Evolutionary conservation across 768 basidiomycete species (phyloP).

Genomic region (Suillus variegatus): DNA sequence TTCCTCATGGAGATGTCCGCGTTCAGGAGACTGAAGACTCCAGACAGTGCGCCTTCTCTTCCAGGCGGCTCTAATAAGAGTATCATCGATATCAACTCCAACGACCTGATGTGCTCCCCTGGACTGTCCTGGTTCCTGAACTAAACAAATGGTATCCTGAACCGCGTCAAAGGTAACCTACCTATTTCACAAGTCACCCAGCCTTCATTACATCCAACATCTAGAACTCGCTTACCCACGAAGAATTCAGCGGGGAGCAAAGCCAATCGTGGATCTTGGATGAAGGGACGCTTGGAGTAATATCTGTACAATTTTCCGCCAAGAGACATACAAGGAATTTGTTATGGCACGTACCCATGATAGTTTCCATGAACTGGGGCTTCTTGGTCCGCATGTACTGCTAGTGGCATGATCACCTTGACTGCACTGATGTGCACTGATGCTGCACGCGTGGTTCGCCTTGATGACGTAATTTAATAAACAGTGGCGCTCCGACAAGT

Average conservation of each 20-base stretch:
- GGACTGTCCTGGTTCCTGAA: conserved; percentile 52
- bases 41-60: conserved; percentile 66
- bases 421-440: neutral
- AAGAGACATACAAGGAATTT: neutral
- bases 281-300: conserved; percentile 70
- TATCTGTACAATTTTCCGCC: conserved; percentile 45
- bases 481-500: too few relatives aligned
- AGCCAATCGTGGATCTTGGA: conserved; percentile 64
- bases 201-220: conserved; percentile 88
- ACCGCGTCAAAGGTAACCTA: conserved; percentile 26
- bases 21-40: conserved; percentile 55
- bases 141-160: neutral
- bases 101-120: conserved; percentile 65
- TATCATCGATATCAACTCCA: conserved; percentile 85
- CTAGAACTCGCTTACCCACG: conserved; percentile 60
- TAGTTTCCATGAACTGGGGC: conserved; percentile 73
- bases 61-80: conserved; percentile 77
- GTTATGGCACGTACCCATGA: conserved; percentile 49
- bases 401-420: neutral
- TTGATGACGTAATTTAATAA: neutral
- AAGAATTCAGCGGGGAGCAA: conserved; percentile 60
- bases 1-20: neutral
- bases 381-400: neutral
- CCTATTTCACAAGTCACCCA: conserved; percentile 88
- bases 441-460: neutral